A percentile compares a stretch with the other conserved stretches of the same genome.
phyloP scores from a whole-genome alignment of 345 rosid genomes.

The Boechera divaricarpa region DNA sequence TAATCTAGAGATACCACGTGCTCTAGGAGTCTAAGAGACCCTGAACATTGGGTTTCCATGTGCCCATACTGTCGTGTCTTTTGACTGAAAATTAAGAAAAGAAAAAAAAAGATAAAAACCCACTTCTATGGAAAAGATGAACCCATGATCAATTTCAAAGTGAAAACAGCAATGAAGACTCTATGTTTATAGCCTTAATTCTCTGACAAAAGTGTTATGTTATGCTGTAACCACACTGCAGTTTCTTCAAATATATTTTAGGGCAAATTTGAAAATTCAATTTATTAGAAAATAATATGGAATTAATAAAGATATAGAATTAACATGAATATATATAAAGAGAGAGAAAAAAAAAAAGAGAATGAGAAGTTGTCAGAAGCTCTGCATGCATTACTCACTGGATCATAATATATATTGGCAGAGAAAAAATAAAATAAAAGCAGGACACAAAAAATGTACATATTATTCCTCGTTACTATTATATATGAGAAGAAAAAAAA shows the following conservation, averaged over 20 bases:
- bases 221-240: conserved; percentile 26
- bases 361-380: conserved; percentile 44
- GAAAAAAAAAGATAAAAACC: conserved; percentile 33
- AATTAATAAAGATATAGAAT: background rate
- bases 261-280: background rate
- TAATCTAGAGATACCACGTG: conserved; percentile 31
- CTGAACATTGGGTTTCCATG: conserved; percentile 66
- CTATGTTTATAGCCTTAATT: conserved; percentile 24
- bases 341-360: conserved; percentile 1
- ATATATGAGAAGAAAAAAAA: conserved; percentile 13
- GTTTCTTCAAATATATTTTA: conserved; percentile 31
- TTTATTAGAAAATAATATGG: background rate
- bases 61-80: conserved; percentile 61
- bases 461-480: conserved; percentile 37
- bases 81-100: conserved; percentile 51
- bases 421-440: conserved; percentile 27
- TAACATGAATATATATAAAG: background rate
- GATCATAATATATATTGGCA: conserved; percentile 42
- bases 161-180: conserved; percentile 26
- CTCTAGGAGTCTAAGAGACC: conserved; percentile 35
- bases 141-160: conserved; percentile 32
- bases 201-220: conserved; percentile 40
- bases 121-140: conserved; percentile 31
- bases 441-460: conserved; percentile 37
- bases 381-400: conserved; percentile 51